Conservation (phyloP, 2,329 filamentous ascomycete genomes). For the Diaporthe citri region DNA sequence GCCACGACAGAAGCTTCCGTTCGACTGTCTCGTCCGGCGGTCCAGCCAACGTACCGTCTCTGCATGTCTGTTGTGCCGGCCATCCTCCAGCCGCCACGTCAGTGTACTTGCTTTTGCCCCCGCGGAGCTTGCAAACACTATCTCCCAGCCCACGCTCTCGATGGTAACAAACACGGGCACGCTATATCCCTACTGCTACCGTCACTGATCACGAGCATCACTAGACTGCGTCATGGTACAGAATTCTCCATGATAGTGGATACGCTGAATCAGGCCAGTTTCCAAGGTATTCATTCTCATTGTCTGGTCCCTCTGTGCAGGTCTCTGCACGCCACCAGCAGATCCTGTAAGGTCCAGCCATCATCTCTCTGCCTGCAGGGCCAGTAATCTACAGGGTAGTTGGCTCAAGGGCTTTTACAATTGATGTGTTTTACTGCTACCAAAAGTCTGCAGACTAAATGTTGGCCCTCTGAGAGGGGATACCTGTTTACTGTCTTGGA, state of each 20-base stretch:
- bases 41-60: slow-evolving; percentile 11
- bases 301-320: neutral
- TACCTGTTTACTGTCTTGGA: neutral
- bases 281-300: neutral
- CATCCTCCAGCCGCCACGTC: slow-evolving; percentile 33
- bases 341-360: neutral
- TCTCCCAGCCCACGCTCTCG: slow-evolving; percentile 7
- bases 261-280: neutral
- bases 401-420: neutral
- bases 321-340: neutral
- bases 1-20: slow-evolving; percentile 38
- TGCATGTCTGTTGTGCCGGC: slow-evolving; percentile 14
- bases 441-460: neutral
- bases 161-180: slow-evolving; percentile 2
- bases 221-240: slow-evolving; percentile 11
- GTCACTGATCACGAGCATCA: slow-evolving; percentile 26
- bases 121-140: slow-evolving; percentile 14
- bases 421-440: neutral
- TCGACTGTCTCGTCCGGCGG: slow-evolving; percentile 23
- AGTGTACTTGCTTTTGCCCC: slow-evolving; percentile 34
- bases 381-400: neutral
- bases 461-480: neutral
- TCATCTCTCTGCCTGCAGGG: neutral
- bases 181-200: slow-evolving; percentile 8
- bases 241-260: neutral